Evolutionary conservation across 768 basidiomycete species (phyloP), one percentile per base, ranked within the genome.

Genomic region (Lyophyllum decastes): DNA sequence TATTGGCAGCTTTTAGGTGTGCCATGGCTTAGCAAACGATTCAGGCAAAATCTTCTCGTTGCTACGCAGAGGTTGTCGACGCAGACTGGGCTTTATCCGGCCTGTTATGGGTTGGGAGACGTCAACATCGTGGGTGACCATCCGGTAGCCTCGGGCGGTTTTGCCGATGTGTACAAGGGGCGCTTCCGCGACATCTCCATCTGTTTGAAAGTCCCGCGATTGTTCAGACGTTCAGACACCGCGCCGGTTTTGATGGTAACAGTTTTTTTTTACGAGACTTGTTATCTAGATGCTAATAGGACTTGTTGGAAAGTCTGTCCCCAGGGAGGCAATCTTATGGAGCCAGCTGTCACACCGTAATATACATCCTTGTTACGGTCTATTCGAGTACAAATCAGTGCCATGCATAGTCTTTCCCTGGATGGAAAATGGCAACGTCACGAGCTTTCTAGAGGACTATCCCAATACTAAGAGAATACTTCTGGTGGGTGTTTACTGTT

Each of bases 361-460:
- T 26, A 3, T 59, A 2, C 47, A 54, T 19, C 58, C 58, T 6
- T 35, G 54, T 21, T 59, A 59, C 26, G 58, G 58, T 4, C 40
- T 54, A 0, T 59, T 40, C 17, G 30, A 41, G 8, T 52, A 45
- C n/a, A 30, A 17, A 9, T 9, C 25, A n/a, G 6, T 26, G 11
- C 6, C 8, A 11, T 59, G 58, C 30, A 19, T 59, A 7, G 58
- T 59, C 9, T 53, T 52, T 26, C 58, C 58, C 8, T 59, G 58
- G 58, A 54, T 59, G 53, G 58, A 59, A n/a, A 54, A 59, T 22
- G 58, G 58, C 6, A 46, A 52, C 21, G 24, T 59, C 16, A 49
- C 7, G 19, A 33, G 21, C 14, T 59, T 35, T 43, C 43, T 59
- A 8, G n/a, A 54, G 24, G 24, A 40, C 19, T n/a, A 54, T 27